phyloP scores from a whole-genome alignment of 441 rosid species.

The Erysimum cheiri region DNA sequence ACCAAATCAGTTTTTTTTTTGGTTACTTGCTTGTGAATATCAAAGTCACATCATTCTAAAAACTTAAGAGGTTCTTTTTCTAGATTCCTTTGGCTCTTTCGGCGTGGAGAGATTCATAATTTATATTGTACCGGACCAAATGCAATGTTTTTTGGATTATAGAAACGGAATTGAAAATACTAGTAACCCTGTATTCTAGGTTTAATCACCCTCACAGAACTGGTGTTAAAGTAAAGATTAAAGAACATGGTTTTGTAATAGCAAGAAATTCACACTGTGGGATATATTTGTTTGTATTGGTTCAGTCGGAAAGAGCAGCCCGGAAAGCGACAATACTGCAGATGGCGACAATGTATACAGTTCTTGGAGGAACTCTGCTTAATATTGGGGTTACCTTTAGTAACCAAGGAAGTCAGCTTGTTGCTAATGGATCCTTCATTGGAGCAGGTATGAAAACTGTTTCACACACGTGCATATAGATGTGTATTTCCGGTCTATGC shows the following conservation, averaged over 20 bases:
- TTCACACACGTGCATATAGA: not conserved
- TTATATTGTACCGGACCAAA: not conserved
- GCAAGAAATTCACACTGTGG: not conserved
- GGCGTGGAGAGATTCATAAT: not conserved
- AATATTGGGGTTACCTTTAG: conserved; percentile 77
- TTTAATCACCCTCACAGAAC: not conserved
- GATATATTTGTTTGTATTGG: conserved; percentile 3
- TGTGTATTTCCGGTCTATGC: conserved; percentile 3
- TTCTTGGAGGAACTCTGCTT: conserved; percentile 81
- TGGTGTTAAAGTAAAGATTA: not conserved
- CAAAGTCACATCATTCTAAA: not conserved
- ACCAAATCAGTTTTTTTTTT: not conserved
- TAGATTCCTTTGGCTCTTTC: not conserved
- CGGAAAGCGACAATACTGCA: conserved; percentile 82
- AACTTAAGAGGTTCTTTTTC: not conserved
- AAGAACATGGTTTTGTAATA: not conserved
- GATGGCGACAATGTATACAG: conserved; percentile 91
- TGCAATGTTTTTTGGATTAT: not conserved
- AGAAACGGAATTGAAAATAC: not conserved
- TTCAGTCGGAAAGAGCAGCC: conserved; percentile 94
- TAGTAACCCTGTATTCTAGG: conserved; percentile 3
- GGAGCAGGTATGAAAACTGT: conserved; percentile 68
- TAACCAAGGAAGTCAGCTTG: conserved; percentile 64
- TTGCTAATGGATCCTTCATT: conserved; percentile 81
- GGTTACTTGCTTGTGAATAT: not conserved